Evolutionary conservation across 192 early-diverging fungal genomes (phyloP).

Genomic region (Irineochytrium annulatum): DNA sequence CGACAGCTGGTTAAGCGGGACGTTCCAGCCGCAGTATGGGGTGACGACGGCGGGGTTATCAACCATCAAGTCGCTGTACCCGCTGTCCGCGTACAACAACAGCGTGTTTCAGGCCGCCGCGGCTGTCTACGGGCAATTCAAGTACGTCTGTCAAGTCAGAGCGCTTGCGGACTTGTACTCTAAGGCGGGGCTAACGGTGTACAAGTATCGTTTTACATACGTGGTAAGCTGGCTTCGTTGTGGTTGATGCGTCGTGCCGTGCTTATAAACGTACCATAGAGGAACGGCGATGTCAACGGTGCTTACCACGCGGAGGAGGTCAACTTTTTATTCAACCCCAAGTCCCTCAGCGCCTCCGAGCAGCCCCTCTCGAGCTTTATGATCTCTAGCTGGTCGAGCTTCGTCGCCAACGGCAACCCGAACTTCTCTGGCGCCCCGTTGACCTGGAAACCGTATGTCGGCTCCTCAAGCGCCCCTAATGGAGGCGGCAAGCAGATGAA

Average conservation of each 20-base stretch:
- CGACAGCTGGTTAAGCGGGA: neutral
- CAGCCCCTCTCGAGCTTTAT: neutral
- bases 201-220: neutral
- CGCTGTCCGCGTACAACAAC: neutral
- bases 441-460: neutral
- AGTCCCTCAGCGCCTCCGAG: neutral
- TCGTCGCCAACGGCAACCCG: neutral
- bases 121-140: slow-evolving; percentile 1
- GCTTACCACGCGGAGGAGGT: neutral
- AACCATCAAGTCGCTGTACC: neutral
- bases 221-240: neutral
- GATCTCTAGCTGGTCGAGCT: neutral
- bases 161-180: neutral
- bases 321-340: neutral
- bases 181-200: neutral
- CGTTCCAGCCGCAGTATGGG: neutral
- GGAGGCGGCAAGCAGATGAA: neutral
- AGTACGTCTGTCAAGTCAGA: neutral
- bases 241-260: too few species aligned
- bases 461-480: neutral
- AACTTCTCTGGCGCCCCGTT: neutral
- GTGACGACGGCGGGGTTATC: neutral
- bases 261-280: too few species aligned
- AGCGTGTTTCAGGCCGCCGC: slow-evolving; percentile 1
- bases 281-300: neutral